Conservation (phyloP, 2,329 filamentous ascomycete species). For the Cytospora piceae region DNA sequence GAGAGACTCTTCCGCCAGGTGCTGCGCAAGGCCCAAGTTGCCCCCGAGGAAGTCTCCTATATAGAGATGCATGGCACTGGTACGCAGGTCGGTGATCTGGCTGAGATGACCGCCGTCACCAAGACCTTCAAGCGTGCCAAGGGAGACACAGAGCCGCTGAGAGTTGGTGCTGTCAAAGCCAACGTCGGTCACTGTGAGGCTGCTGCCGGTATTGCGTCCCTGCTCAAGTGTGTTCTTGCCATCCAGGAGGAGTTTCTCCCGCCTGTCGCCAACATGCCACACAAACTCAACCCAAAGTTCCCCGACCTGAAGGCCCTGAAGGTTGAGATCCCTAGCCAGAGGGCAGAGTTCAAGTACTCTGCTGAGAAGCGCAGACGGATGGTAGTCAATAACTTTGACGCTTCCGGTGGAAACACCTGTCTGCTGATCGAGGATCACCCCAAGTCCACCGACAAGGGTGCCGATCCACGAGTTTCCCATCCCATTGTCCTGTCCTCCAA, state of each 20-base stretch:
- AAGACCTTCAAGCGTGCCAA: slow-evolving; percentile 23
- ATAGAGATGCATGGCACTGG: slow-evolving; percentile 50
- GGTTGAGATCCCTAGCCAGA: slow-evolving; percentile 54
- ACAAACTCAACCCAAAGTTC: slow-evolving; percentile 57
- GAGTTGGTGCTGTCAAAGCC: slow-evolving; percentile 61
- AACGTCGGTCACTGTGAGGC: slow-evolving; percentile 63
- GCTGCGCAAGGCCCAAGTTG: slow-evolving; percentile 35
- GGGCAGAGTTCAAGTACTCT: slow-evolving; percentile 48
- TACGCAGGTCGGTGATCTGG: slow-evolving; percentile 46
- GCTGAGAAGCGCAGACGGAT: slow-evolving; percentile 45
- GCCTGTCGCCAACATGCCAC: slow-evolving; percentile 65
- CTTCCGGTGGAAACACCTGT: slow-evolving; percentile 68
- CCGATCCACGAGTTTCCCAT: slow-evolving; percentile 54
- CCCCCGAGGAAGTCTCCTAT: slow-evolving; percentile 36
- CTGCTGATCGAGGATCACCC: slow-evolving; percentile 62
- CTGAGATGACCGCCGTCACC: slow-evolving; percentile 32
- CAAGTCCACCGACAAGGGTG: slow-evolving; percentile 34
- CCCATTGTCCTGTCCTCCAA: slow-evolving; percentile 57
- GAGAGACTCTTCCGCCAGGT: slow-evolving; percentile 39
- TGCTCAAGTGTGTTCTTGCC: slow-evolving; percentile 64
- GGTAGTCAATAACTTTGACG: slow-evolving; percentile 66
- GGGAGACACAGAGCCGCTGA: slow-evolving; percentile 44
- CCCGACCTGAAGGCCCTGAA: slow-evolving; percentile 55
- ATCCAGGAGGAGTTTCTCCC: slow-evolving; percentile 60
- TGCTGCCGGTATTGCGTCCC: slow-evolving; percentile 55